These are phyloP conservation scores for Lipomyces orientalis DNA, from an alignment of 805 yeast species.

Conservation along the genomic window DNA sequence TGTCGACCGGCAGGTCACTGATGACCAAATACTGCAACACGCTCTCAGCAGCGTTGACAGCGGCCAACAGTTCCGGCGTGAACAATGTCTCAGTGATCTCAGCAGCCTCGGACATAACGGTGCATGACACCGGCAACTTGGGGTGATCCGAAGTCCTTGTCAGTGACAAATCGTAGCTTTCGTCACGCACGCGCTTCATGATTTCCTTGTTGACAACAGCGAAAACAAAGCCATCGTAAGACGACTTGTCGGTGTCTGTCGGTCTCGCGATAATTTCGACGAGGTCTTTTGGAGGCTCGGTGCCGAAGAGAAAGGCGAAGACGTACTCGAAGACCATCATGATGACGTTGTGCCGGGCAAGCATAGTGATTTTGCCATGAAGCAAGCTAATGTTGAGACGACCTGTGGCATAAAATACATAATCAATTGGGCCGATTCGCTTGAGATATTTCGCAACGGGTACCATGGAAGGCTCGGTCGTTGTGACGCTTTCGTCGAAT, in stretches of 20 bases:
- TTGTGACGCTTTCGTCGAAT: slow-evolving; percentile 28
- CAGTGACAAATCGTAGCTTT: slow-evolving; percentile 80
- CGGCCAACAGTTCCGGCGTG: slow-evolving; percentile 51
- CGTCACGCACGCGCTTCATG: slow-evolving; percentile 77
- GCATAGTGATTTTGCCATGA: slow-evolving; percentile 64
- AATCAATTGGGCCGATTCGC: slow-evolving; percentile 68
- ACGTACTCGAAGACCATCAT: slow-evolving; percentile 68
- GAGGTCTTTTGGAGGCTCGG: slow-evolving; percentile 55
- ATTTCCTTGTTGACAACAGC: slow-evolving; percentile 84
- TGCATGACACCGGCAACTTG: slow-evolving; percentile 72
- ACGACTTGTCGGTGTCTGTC: slow-evolving; percentile 49
- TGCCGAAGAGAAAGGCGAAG: slow-evolving; percentile 61
- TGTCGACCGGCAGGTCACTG: slow-evolving; percentile 81
- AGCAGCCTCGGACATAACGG: slow-evolving; percentile 85
- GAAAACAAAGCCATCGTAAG: slow-evolving; percentile 72
- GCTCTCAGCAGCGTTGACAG: slow-evolving; percentile 52
- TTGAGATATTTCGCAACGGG: slow-evolving; percentile 45
- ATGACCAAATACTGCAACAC: slow-evolving; percentile 72
- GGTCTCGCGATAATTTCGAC: slow-evolving; percentile 69
- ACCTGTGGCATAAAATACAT: slow-evolving; percentile 82
- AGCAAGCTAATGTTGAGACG: slow-evolving; percentile 75
- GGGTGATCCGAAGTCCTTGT: slow-evolving; percentile 80
- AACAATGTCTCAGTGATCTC: slow-evolving; percentile 75
- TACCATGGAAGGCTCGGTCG: slow-evolving; percentile 44
- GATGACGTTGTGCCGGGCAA: slow-evolving; percentile 80